phyloP scores from a whole-genome alignment of 2,329 filamentous ascomycete species.

The Xylaria sp. region DNA sequence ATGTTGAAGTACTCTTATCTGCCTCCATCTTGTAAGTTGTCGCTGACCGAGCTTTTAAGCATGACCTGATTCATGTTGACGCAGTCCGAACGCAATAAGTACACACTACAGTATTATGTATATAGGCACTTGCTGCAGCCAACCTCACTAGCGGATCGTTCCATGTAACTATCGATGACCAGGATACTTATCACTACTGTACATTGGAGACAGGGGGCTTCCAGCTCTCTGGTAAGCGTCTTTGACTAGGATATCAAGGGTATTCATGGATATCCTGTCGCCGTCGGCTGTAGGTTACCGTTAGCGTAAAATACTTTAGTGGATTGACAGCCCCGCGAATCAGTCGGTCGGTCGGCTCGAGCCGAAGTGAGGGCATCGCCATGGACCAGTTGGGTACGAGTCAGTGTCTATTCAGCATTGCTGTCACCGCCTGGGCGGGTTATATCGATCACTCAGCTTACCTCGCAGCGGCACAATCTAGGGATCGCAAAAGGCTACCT shows the following conservation, averaged over 20 bases:
- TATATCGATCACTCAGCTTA: slow-evolving; percentile 32
- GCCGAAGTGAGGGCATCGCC: background rate
- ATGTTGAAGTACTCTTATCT: background rate
- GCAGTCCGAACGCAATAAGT: slow-evolving; percentile 19
- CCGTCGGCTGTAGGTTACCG: background rate
- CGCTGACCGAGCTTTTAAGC: slow-evolving; percentile 28
- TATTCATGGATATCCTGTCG: background rate
- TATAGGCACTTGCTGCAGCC: background rate
- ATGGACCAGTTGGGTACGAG: background rate
- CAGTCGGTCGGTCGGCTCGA: slow-evolving; percentile 5
- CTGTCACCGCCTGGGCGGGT: slow-evolving; percentile 4
- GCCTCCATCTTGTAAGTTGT: slow-evolving; percentile 5
- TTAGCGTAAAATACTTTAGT: background rate
- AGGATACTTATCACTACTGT: background rate
- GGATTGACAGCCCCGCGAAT: background rate
- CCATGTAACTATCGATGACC: no score
- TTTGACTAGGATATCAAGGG: background rate
- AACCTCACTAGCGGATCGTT: background rate
- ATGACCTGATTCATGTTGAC: slow-evolving; percentile 21
- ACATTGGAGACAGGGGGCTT: slow-evolving; percentile 12
- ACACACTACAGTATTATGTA: background rate
- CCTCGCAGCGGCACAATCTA: slow-evolving; percentile 19
- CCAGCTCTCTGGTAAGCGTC: slow-evolving; percentile 24
- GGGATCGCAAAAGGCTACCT: slow-evolving; percentile 2
- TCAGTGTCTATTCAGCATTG: slow-evolving; percentile 7